Percentiles rank a stretch among this genome's conserved stretches.
Evolutionary conservation across 305 asterid genomes (phyloP).

Genomic region (Rubia occidens): DNA sequence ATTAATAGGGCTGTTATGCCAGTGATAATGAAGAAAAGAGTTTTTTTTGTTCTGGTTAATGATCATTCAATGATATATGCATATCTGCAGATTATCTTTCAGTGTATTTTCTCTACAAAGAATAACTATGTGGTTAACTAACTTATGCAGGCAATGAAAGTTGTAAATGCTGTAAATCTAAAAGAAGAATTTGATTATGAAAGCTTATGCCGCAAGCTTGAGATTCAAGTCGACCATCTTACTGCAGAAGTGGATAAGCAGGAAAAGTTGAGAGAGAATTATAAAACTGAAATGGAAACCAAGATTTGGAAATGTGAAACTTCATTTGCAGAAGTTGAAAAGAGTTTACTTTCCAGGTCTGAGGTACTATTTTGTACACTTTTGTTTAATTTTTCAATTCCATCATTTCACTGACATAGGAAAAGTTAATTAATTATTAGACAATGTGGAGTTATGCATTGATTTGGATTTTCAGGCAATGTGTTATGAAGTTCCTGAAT

Average conservation of each 20-base stretch:
- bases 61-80: not conserved
- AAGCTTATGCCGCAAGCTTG: constrained; percentile 77
- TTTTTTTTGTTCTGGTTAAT: not conserved
- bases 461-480: not conserved
- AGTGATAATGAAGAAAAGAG: not conserved
- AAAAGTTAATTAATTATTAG: not conserved
- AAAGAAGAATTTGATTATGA: constrained; percentile 93
- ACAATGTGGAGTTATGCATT: not conserved
- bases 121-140: constrained; percentile 19
- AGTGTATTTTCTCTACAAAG: not conserved
- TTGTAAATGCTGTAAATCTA: constrained; percentile 61
- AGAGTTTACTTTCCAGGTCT: constrained; percentile 46
- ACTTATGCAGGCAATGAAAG: constrained; percentile 84
- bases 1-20: not conserved
- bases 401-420: not conserved
- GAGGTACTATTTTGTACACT: constrained; percentile 46
- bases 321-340: constrained; percentile 56
- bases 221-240: constrained; percentile 68
- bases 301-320: constrained; percentile 39
- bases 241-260: constrained; percentile 67
- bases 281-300: constrained; percentile 43
- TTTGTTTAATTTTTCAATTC: constrained; percentile 11
- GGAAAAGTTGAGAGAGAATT: constrained; percentile 52
- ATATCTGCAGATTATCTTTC: not conserved
- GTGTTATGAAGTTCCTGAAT: constrained; percentile 18